A percentile compares a stretch with the other conserved stretches of the same genome.
Evolutionary conservation across 306 rosid genomes (phyloP).

Genomic region (Quercus aquifolioides): DNA sequence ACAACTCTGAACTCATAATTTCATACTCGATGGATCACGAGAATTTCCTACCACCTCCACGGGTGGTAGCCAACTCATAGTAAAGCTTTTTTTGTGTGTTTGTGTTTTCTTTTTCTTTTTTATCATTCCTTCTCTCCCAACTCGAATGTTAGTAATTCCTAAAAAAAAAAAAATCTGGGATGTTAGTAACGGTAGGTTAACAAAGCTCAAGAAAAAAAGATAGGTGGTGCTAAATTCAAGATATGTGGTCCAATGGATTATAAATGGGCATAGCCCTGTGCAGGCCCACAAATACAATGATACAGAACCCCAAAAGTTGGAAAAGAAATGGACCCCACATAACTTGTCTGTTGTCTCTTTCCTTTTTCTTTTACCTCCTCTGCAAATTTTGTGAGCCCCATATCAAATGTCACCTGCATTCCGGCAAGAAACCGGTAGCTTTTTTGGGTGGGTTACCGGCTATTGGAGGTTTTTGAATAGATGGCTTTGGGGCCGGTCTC

Average conservation of each 20-base stretch:
- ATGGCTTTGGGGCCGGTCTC: conserved; percentile 11
- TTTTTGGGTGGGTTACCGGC: conserved; percentile 5
- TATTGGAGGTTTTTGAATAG: background rate
- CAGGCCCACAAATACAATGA: background rate
- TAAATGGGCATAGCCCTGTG: background rate
- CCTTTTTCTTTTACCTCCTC: background rate
- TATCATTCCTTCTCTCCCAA: too few relatives aligned
- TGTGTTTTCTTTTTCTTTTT: background rate
- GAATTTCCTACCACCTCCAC: too few relatives aligned
- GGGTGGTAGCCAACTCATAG: too few relatives aligned
- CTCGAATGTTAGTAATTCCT: too few relatives aligned
- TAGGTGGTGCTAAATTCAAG: conserved; percentile 7
- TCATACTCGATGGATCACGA: too few relatives aligned
- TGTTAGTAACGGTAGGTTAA: background rate
- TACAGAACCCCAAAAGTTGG: conserved; percentile 4
- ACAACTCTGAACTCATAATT: too few relatives aligned
- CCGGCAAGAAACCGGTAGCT: conserved; percentile 3
- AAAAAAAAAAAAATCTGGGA: too few relatives aligned
- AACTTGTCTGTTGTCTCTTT: background rate
- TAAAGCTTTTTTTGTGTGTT: too few relatives aligned
- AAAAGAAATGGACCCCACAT: background rate
- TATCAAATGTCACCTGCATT: conserved; percentile 1
- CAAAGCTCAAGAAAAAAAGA: background rate
- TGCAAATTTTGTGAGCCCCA: background rate
- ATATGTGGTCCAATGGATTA: conserved; percentile 1